phyloP scores from a whole-genome alignment of 164 flowering plant genomes.

The Annona squamosa region DNA sequence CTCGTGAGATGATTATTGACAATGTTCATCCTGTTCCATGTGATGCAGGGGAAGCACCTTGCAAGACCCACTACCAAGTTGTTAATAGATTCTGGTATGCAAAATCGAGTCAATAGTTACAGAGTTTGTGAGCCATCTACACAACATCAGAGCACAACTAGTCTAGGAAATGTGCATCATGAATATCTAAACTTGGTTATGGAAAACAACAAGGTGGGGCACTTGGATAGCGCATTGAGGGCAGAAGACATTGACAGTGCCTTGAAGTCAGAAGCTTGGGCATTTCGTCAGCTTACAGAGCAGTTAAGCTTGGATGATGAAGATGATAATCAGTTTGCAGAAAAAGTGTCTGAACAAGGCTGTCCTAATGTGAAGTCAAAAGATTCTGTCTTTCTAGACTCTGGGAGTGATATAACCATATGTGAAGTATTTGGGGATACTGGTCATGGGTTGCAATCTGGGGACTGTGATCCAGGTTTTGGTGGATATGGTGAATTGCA shows the following conservation, averaged over 20 bases:
- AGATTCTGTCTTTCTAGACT: conserved; percentile 21
- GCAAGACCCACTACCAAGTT: conserved; percentile 29
- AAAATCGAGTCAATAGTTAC: conserved; percentile 28
- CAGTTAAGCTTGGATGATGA: conserved; percentile 81
- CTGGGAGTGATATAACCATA: conserved; percentile 13
- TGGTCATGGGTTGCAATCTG: conserved; percentile 10
- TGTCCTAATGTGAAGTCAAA: conserved; percentile 25
- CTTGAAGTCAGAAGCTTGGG: conserved; percentile 41
- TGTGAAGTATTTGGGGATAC: conserved; percentile 14
- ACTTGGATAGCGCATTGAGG: conserved; percentile 12
- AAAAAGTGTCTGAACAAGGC: conserved; percentile 27
- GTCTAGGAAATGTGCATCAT: conserved; percentile 55
- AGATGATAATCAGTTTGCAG: conserved; percentile 11
- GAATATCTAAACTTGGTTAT: conserved; percentile 40
- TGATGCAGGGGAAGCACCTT: conserved; percentile 50
- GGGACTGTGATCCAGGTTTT: conserved; percentile 14
- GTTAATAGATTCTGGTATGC: conserved; percentile 40
- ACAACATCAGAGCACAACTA: conserved; percentile 29
- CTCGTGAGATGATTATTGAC: not conserved
- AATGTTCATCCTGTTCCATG: conserved; percentile 3
- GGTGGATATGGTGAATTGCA: conserved; percentile 15
- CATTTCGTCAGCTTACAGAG: conserved; percentile 56
- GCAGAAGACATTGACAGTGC: conserved; percentile 25
- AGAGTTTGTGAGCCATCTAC: conserved; percentile 31
- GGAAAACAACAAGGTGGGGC: conserved; percentile 23